Evolutionary conservation across 1,139 yeast species (phyloP).

Genomic region (Geotrichum reessii): DNA sequence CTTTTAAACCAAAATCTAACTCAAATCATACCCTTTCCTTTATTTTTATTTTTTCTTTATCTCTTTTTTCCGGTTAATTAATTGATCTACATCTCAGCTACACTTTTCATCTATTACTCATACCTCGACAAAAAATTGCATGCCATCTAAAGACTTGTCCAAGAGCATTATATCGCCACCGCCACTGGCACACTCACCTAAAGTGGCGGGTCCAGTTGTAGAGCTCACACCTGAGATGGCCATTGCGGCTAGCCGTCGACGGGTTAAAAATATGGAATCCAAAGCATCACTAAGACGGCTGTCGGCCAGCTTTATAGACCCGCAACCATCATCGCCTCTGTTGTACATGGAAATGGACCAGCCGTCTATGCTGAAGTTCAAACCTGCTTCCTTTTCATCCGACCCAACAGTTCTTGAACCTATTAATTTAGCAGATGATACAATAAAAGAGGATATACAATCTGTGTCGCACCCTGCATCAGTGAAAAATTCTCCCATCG

Average conservation of each 20-base stretch:
- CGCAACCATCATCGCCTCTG: not conserved
- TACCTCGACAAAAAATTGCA: not conserved
- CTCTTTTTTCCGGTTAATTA: no score
- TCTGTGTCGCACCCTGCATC: not conserved
- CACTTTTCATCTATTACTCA: not conserved
- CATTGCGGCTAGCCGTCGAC: not conserved
- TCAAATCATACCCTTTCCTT: not conserved
- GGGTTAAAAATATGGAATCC: not conserved
- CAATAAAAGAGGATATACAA: not conserved
- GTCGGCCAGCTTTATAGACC: not conserved
- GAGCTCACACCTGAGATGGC: not conserved
- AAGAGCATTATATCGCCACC: not conserved
- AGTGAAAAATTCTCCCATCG: not conserved
- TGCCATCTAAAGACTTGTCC: not conserved
- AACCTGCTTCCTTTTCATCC: not conserved
- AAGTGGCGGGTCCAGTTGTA: not conserved
- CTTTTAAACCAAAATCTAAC: not conserved
- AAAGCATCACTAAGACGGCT: constrained; percentile 1
- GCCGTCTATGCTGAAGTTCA: not conserved
- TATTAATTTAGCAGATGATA: not conserved
- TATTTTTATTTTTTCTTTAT: not conserved
- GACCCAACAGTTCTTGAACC: not conserved
- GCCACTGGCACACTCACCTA: not conserved
- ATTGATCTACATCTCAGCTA: not conserved
- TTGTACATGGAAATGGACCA: not conserved